Conservation (phyloP, 345 rosid genomes). For the Eucalyptus decipiens region DNA sequence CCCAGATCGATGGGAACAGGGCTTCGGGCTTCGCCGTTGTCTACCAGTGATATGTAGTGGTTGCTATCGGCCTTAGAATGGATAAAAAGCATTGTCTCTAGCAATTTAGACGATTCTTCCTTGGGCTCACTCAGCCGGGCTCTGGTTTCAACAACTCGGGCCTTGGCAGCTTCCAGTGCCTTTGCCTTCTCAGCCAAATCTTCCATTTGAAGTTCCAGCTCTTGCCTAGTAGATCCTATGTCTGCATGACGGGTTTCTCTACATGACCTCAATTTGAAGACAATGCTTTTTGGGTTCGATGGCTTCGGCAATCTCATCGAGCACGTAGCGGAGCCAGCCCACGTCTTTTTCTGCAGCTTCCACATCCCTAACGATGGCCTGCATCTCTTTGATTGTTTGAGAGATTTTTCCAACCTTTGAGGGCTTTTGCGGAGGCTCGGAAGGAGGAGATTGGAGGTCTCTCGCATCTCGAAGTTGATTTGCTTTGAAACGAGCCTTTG, state of each 20-base stretch:
- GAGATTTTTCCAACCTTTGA: no score
- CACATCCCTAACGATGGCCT: slow-evolving; percentile 65
- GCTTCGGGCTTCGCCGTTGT: no score
- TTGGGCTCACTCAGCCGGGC: slow-evolving; percentile 25
- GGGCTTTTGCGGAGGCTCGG: no score
- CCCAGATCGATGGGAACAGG: no score
- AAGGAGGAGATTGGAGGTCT: no score
- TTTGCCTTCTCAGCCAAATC: slow-evolving; percentile 39
- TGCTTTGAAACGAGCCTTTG: no score
- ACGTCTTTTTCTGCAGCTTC: slow-evolving; percentile 53
- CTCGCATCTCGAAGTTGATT: no score
- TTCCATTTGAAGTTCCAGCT: slow-evolving; percentile 25
- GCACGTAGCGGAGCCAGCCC: slow-evolving; percentile 42
- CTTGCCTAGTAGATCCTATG: slow-evolving; percentile 30
- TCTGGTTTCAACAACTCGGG: slow-evolving; percentile 12
- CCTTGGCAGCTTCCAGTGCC: slow-evolving; percentile 18
- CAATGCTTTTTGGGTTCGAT: slow-evolving; percentile 27
- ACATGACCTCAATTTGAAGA: slow-evolving; percentile 15
- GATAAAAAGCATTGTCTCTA: slow-evolving; percentile 10
- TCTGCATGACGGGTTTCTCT: slow-evolving; percentile 11
- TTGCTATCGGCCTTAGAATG: background rate
- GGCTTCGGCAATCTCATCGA: slow-evolving; percentile 34
- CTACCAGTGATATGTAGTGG: background rate
- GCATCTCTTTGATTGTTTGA: slow-evolving; percentile 26
- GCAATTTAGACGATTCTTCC: slow-evolving; percentile 20